Conservation (phyloP, 2,329 filamentous ascomycete species). For the Xylariaceae sp. region DNA sequence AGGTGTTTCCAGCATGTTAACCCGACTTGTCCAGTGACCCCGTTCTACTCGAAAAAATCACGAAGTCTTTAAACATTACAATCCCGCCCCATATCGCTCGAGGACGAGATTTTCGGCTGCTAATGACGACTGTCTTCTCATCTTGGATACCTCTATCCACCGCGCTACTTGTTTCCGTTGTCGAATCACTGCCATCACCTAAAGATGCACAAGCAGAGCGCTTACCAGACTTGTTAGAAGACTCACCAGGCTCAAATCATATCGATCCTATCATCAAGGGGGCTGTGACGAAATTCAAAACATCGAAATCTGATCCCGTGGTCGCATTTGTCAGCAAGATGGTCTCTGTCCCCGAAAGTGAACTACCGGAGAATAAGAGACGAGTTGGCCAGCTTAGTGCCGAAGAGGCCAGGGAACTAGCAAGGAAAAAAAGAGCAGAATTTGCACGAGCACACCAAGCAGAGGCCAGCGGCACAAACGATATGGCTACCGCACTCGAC, state of each 20-base stretch:
- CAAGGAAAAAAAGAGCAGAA: conserved; percentile 82
- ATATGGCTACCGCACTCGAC: conserved; percentile 58
- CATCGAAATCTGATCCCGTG: conserved; percentile 65
- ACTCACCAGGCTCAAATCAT: conserved; percentile 70
- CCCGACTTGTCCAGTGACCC: conserved; percentile 56
- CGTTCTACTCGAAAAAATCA: conserved; percentile 84
- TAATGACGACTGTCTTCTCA: conserved; percentile 82
- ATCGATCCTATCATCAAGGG: conserved; percentile 66
- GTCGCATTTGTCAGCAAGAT: conserved; percentile 98
- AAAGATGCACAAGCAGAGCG: conserved; percentile 72
- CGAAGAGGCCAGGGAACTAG: conserved; percentile 85
- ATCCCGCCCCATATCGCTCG: conserved; percentile 80
- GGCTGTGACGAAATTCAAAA: conserved; percentile 80
- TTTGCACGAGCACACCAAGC: conserved; percentile 73
- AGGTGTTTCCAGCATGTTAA: conserved; percentile 17
- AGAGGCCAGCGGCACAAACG: conserved; percentile 47
- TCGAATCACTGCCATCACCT: conserved; percentile 87
- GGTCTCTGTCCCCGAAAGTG: conserved; percentile 90
- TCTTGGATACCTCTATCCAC: conserved; percentile 91
- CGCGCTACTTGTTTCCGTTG: conserved; percentile 85
- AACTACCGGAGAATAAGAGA: conserved; percentile 81
- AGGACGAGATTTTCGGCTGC: conserved; percentile 75
- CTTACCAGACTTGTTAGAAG: conserved; percentile 72
- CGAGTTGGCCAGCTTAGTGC: conserved; percentile 68
- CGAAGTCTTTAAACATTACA: conserved; percentile 79